These are phyloP conservation scores for Dictyostelium firmibasis DNA, from an alignment of 78 protist genomes.

Conservation along the genomic window DNA sequence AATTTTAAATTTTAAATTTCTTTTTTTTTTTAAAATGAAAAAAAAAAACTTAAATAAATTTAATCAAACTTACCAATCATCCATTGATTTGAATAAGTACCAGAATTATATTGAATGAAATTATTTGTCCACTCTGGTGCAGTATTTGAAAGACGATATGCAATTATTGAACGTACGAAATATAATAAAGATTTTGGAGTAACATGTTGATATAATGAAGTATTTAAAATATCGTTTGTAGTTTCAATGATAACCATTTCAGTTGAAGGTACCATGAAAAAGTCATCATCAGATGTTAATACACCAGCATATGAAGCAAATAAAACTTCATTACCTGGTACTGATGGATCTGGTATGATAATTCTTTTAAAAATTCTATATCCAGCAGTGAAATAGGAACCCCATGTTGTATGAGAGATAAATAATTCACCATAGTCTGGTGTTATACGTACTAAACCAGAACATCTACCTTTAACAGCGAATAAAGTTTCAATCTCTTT, in stretches of 20 bases:
- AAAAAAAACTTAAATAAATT: too few relatives aligned
- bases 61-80: slow-evolving; percentile 37
- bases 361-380: slow-evolving; percentile 17
- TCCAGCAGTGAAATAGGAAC: neutral
- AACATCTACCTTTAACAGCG: slow-evolving; percentile 17
- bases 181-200: slow-evolving; percentile 43
- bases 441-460: slow-evolving; percentile 15
- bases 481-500: neutral
- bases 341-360: slow-evolving; percentile 12
- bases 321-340: neutral
- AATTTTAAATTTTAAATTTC: neutral
- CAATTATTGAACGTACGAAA: slow-evolving; percentile 83
- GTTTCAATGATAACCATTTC: slow-evolving; percentile 74
- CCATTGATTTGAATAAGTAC: slow-evolving; percentile 94
- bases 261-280: slow-evolving; percentile 18
- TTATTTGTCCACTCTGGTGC: slow-evolving; percentile 81
- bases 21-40: neutral
- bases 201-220: slow-evolving; percentile 23
- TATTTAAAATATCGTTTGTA: slow-evolving; percentile 73
- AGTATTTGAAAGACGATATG: slow-evolving; percentile 78
- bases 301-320: slow-evolving; percentile 59
- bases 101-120: slow-evolving; percentile 69
- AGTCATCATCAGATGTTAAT: slow-evolving; percentile 57
- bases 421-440: slow-evolving; percentile 38
- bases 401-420: slow-evolving; percentile 55